Evolutionary conservation across 768 basidiomycete species (phyloP).

Genomic region (Xerocomellus dryophilus): DNA sequence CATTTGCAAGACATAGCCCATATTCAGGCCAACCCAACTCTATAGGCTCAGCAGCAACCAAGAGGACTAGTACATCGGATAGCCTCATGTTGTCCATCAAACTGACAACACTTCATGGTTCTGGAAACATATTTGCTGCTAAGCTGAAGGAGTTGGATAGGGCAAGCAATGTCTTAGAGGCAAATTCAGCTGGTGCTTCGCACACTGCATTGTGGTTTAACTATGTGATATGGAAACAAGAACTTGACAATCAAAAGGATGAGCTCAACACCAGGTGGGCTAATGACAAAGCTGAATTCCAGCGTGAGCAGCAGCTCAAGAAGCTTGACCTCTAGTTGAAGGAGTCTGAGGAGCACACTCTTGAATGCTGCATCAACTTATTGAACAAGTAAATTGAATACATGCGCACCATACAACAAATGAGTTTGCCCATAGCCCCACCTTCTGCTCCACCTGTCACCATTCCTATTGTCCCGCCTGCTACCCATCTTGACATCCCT

Average conservation of each 20-base stretch:
- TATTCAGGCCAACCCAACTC: not conserved
- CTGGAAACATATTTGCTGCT: not conserved
- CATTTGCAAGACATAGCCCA: not conserved
- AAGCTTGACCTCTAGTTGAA: not conserved
- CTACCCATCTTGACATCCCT: too few species aligned
- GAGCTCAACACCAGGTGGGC: not conserved
- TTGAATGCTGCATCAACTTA: not conserved
- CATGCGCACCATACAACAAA: not conserved
- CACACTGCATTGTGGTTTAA: not conserved
- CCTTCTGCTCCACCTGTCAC: too few species aligned
- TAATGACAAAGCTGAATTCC: not conserved
- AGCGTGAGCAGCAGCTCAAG: not conserved
- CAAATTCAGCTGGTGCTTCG: not conserved
- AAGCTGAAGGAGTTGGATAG: conserved; percentile 1
- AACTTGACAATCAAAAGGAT: not conserved
- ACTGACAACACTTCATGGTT: not conserved
- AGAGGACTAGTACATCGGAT: not conserved
- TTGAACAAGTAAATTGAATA: not conserved
- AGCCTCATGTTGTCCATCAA: not conserved
- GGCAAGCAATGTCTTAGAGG: not conserved
- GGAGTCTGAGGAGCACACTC: not conserved
- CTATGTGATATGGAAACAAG: not conserved
- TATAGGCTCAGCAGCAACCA: not conserved
- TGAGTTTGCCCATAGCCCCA: too few species aligned
- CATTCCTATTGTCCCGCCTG: too few species aligned